Evolutionary conservation across 495 filamentous ascomycete genomes (phyloP), one percentile per base, ranked within the genome.

Genomic region (Glonium stellatum): DNA sequence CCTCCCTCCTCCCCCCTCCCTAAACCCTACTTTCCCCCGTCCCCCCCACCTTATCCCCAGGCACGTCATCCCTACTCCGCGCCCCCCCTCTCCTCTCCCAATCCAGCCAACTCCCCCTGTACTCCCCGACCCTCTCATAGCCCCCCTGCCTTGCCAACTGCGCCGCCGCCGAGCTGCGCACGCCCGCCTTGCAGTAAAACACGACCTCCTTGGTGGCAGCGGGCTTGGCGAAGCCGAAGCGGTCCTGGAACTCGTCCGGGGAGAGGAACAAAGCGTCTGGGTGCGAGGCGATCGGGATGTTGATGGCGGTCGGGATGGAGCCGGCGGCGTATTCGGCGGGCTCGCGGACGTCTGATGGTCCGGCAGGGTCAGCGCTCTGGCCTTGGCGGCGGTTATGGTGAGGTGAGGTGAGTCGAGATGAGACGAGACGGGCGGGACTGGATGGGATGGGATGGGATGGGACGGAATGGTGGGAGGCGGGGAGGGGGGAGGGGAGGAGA

Each of bases 101-200:
- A 73, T 97, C 92, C 64, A 87, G 49, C 90, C 90, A 97, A 75
- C 89, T 93, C 8, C 93, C 92, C 6, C 78, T 77, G 75, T 93
- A 96, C 77, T 96, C 90, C 39, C 84, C 85, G 0, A 92, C 78
- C 36, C 77, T 79, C 36, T 76, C 73, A 79, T 87, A 97, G 23
- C 93, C 92, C 12, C 82, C 84, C 72, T 86, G 80, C 52, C 76
- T 75, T 52, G 92, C 92, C 75, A 97, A 70, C 68, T 83, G 79
- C 23, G 92, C 90, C n/a, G 92, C 92, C 4, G 87, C 82, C 21
- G 78, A 71, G 66, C 87, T 87, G 72, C 93, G 79, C 58, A 97
- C 90, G 1, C 93, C 93, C 0, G 89, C 84, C 75, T 88, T 92
- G 72, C 93, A 98, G 71, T 96, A 98, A 67, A 97, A 93, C 1